Evolutionary conservation across 345 rosid species (phyloP), one percentile per base, ranked within the genome.

Genomic region (Arabis alpina): DNA sequence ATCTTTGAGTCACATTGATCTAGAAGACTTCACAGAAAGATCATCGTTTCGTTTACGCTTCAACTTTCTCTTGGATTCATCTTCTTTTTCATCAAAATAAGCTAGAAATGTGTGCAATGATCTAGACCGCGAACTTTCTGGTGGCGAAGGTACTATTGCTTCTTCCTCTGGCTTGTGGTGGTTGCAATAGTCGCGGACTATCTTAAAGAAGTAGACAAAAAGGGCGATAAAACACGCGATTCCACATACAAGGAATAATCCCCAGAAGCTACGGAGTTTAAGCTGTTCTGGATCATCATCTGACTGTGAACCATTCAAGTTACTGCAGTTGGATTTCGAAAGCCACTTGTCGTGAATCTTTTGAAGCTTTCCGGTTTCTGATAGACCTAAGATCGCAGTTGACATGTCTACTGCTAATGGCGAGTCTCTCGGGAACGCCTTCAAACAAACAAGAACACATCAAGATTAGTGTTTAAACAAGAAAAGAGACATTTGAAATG

Each of bases 351-450:
- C 83, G 36, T 82, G 88, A 19, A 93, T 86, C 85, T 76, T 83
- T 76, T 87, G 92, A 69, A 93, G 97, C 28, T 90, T 66, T 8
- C 96, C 98, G 3, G 82, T 90, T 77, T 93, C 98, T 1, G 97
- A 90, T 65, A 93, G 77, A 3, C 79, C 58, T 41, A 93, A 89
- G 65, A 93, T 81, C 10, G 98, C 97, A 0, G 96, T 93, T 34
- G 98, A 93, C 89, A 90, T 81, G 80, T 93, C 98, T 6, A 90
- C 28, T 10, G 90, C 88, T 75, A 93, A 79, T 2, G 96, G 98
- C 48, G 97, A 90, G 80, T 86, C 97, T 79, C 93, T 82, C 1
- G 88, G 91, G 75, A 93, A 93, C 69, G 92, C 97, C 98, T 93
- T 59, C 30, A 51, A 32, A 19, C 10, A 19, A 61, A 48, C 4